Conservation (phyloP, 345 rosid species). For the Acer campestre region DNA sequence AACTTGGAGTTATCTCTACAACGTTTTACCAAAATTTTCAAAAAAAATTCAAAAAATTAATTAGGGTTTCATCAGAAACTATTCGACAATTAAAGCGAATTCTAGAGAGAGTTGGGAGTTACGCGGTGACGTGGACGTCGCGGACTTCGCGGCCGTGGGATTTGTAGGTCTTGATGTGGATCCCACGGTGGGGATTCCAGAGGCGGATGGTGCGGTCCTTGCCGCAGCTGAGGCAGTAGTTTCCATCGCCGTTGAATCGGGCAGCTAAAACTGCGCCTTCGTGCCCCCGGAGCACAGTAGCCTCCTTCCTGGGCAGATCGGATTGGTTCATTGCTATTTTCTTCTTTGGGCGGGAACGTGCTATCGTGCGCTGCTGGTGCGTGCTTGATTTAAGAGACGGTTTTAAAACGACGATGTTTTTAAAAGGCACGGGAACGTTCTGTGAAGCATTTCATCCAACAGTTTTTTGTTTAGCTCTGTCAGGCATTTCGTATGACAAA, state of each 20-base stretch:
- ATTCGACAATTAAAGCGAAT: neutral
- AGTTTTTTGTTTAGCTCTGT: too few species aligned
- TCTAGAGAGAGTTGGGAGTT: neutral
- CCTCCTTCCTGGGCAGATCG: constrained; percentile 69
- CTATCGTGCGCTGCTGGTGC: neutral
- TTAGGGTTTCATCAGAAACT: neutral
- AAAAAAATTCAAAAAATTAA: neutral
- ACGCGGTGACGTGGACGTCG: constrained; percentile 94
- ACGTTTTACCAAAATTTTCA: neutral
- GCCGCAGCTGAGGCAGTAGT: constrained; percentile 90
- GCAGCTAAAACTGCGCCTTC: constrained; percentile 86
- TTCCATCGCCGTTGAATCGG: constrained; percentile 89
- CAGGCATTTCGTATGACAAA: too few species aligned
- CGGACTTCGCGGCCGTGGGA: constrained; percentile 98
- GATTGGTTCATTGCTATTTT: constrained; percentile 41
- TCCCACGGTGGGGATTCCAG: constrained; percentile 98
- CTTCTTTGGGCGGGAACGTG: constrained; percentile 8
- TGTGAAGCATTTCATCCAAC: too few species aligned
- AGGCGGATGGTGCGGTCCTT: constrained; percentile 98
- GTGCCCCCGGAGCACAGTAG: constrained; percentile 67
- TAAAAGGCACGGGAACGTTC: too few species aligned
- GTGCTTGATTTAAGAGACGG: too few species aligned
- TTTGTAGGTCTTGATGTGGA: constrained; percentile 92
- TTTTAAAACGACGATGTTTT: too few species aligned
- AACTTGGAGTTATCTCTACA: constrained; percentile 82